Evolutionary conservation across 164 flowering plant genomes (phyloP), one percentile per base, ranked within the genome.

Genomic region (Liriodendron chinense): DNA sequence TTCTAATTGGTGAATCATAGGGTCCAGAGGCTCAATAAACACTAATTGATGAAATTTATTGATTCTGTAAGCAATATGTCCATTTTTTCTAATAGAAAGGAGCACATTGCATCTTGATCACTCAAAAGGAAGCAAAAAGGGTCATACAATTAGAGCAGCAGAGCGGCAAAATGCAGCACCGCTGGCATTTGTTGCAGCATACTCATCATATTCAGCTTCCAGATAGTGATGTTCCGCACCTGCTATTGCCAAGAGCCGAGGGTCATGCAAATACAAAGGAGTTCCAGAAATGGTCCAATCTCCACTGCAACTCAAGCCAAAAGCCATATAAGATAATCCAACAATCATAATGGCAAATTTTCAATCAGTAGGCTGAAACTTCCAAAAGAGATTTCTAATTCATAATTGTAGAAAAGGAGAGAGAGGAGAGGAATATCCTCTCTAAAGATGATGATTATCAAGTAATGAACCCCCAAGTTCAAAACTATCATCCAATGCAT

Each of bases 101-200:
- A 53, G 59, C 7, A 49, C 8, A 7, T 18, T 67, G 43, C 43
- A 34, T 34, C 43, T 34, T 34, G 7, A 34, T 34, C 43, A 34
- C 5, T 28, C 69, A 67, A 34, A 9, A 2, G 28, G n/a, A n/a
- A 67, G 18, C 16, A 1, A 67, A 1, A 67, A 67, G 1, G 20
- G 69, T 9, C 94, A 87, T 88, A 93, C 97, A 81, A 93, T 88
- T 64, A 96, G 80, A 80, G 93, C 98, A 72, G 89, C 98, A 25
- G 99, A 89, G 34, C 99, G 98, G 82, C 91, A 93, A 83, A 92
- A 96, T 68, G 96, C 93, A 83, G 98, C 93, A 75, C 98, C 98
- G 80, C 88, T 89, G 67, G 92, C 89, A 88, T 86, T 91, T 56
- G 94, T 87, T 63, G 89, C 84, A 69, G 89, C 89, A 86, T 94